These are phyloP conservation scores for Tuber indicum DNA, from an alignment of 495 filamentous ascomycete species.

Conservation along the genomic window DNA sequence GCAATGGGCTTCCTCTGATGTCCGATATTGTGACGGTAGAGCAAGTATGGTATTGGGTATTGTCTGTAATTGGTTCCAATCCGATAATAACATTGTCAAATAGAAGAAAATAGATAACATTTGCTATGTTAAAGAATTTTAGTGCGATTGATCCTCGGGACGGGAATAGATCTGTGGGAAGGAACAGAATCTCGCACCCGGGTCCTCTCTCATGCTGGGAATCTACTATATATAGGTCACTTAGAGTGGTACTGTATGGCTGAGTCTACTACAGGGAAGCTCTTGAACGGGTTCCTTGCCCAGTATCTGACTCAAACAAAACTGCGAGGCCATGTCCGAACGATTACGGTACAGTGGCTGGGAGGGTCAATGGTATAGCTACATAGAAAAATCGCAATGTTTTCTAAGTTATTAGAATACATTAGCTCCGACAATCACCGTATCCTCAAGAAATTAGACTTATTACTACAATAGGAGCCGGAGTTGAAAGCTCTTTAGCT, in stretches of 20 bases:
- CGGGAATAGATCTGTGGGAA: background rate
- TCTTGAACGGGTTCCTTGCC: background rate
- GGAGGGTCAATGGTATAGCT: background rate
- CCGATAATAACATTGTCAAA: background rate
- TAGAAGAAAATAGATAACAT: background rate
- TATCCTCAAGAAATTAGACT: too few species aligned
- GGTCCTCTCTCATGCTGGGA: background rate
- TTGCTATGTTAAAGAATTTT: background rate
- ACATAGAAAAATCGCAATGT: background rate
- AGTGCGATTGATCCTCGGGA: background rate
- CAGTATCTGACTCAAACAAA: background rate
- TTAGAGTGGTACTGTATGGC: background rate
- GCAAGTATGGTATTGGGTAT: background rate
- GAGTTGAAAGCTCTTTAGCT: too few species aligned
- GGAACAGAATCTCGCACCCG: background rate
- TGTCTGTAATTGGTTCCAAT: background rate
- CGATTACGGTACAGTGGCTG: background rate
- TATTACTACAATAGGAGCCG: too few species aligned
- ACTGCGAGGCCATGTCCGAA: background rate
- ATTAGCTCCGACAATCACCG: too few species aligned
- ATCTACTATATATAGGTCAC: background rate
- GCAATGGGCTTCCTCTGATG: background rate
- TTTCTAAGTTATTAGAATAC: too few species aligned
- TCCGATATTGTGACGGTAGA: background rate
- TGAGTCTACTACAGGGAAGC: background rate